Percentiles rank a stretch among this genome's conserved stretches.
phyloP scores from a whole-genome alignment of 1,284 basidiomycete species.

The Trametes pubescens region DNA sequence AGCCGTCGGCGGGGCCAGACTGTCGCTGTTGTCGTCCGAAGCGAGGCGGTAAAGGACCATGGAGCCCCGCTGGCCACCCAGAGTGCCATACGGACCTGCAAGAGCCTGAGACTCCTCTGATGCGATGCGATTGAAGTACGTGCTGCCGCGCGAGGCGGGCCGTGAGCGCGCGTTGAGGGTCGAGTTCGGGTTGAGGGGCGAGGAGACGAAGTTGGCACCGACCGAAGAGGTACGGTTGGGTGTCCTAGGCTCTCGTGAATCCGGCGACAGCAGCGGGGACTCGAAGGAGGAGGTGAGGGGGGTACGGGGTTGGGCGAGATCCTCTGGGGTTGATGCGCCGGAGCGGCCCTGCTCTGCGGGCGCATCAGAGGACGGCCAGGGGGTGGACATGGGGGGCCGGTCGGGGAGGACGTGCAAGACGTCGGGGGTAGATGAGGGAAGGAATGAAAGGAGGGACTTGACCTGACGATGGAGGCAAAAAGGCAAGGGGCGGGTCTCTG shows the following conservation, averaged over 20 bases:
- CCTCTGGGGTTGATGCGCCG: constrained; percentile 38
- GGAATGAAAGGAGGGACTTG: constrained; percentile 23
- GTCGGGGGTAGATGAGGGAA: constrained; percentile 22
- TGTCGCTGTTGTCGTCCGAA: constrained; percentile 44
- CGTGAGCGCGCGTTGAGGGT: constrained; percentile 39
- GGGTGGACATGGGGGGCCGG: constrained; percentile 35
- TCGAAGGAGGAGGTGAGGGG: constrained; percentile 42
- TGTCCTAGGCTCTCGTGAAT: constrained; percentile 32
- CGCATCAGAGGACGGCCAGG: constrained; percentile 36
- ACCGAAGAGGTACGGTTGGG: constrained; percentile 43
- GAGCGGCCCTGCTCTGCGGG: constrained; percentile 30
- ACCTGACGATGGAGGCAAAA: constrained; percentile 7
- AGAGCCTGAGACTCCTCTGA: constrained; percentile 59
- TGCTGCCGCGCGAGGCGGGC: constrained; percentile 37
- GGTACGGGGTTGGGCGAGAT: constrained; percentile 36
- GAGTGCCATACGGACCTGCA: constrained; percentile 37
- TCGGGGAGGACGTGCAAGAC: constrained; percentile 13
- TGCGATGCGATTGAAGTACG: constrained; percentile 37
- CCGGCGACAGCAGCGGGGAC: constrained; percentile 40
- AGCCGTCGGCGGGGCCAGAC: constrained; percentile 43
- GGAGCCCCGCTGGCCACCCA: constrained; percentile 53
- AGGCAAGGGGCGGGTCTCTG: constrained; percentile 10
- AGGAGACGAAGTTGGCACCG: constrained; percentile 49
- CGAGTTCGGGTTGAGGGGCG: constrained; percentile 57
- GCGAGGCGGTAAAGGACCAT: constrained; percentile 76